Percentiles rank a stretch among this genome's conserved stretches.
These are phyloP conservation scores for Capronia americana DNA, from an alignment of 2,329 filamentous ascomycete genomes.

Conservation along the genomic window DNA sequence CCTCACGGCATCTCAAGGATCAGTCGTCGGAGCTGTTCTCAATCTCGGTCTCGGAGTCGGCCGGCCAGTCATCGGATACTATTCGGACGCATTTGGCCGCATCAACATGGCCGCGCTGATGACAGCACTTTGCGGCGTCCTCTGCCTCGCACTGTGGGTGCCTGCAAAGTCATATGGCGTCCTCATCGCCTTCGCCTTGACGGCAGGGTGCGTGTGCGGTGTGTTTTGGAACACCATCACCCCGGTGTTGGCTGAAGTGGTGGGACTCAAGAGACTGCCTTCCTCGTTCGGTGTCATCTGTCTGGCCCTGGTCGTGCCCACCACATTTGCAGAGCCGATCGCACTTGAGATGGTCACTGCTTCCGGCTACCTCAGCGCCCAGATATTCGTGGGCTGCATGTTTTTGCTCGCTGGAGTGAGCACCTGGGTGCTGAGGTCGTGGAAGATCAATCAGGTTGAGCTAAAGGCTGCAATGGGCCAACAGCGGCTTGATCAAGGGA, in stretches of 20 bases:
- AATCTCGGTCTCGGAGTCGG: conserved; percentile 57
- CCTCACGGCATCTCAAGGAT: conserved; percentile 47
- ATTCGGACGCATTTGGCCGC: conserved; percentile 53
- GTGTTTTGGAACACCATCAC: conserved; percentile 38
- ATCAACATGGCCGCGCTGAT: conserved; percentile 50
- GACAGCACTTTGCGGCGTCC: conserved; percentile 49
- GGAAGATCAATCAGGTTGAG: conserved; percentile 37
- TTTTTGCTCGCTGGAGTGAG: conserved; percentile 32
- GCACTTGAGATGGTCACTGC: conserved; percentile 30
- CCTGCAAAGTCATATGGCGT: conserved; percentile 52
- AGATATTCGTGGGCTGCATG: conserved; percentile 37
- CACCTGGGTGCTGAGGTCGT: conserved; percentile 34
- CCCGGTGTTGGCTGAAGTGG: conserved; percentile 33
- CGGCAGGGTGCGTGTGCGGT: conserved; percentile 54
- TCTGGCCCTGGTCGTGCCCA: conserved; percentile 31
- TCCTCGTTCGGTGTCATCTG: conserved; percentile 35
- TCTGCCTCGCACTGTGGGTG: conserved; percentile 55
- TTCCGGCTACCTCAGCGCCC: conserved; percentile 34
- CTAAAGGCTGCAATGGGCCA: conserved; percentile 26
- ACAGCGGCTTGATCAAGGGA: background rate
- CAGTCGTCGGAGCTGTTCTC: conserved; percentile 51
- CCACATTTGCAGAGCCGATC: conserved; percentile 38
- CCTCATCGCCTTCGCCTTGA: conserved; percentile 52
- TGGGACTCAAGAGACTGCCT: conserved; percentile 34
- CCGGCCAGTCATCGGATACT: conserved; percentile 53